Base-by-base conservation (phyloP, 2,329 filamentous ascomycete species). In the Monilinia aucupariae region DNA sequence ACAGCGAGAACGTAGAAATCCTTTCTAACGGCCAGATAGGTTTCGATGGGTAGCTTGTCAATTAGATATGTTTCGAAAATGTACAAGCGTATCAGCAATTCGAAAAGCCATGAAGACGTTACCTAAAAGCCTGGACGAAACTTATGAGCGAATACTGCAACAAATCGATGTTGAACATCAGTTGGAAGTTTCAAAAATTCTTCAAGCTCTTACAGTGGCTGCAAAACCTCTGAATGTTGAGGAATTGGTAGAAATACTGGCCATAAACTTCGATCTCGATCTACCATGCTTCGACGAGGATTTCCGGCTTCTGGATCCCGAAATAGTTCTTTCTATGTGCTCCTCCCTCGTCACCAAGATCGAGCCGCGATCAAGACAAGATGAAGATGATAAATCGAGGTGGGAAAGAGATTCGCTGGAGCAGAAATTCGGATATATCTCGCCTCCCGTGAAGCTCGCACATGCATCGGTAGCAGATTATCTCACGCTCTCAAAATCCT, bases 21-120 rank as follows among this genome's bases (percentile, higher is more conserved):
- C 22, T 17, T 56, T 25, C 41, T 52, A 49, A 47, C n/a, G 50
- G 17, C 25, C 48, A 30, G 15, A 68, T 59, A 76, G 72, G 67
- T 79, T 72, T 66, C 71, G 71, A 54, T 76, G 74, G 74, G 75
- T 74, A 0, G 71, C 72, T 47, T 76, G 74, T 56, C 73, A 76
- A 63, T 66, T 76, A 32, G 68, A 70, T 48, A 69, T 68, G 49
- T 62, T 76, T 0, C 56, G 60, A 62, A 45, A 55, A 55, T 70
- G 66, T 51, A 30, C 68, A 50, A 66, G 68, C 50, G 62, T 61
- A 27, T 74, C 65, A 17, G 56, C 54, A 13, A 48, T 69, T 55
- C 65, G 66, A 50, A 71, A 68, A 68, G 71, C 70, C 64, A 75
- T 74, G 15, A 66, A 72, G 45, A 64, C 64, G 30, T 68, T 77